Conservation (phyloP, 1,139 yeast genomes). For the Hansenula sp. region DNA sequence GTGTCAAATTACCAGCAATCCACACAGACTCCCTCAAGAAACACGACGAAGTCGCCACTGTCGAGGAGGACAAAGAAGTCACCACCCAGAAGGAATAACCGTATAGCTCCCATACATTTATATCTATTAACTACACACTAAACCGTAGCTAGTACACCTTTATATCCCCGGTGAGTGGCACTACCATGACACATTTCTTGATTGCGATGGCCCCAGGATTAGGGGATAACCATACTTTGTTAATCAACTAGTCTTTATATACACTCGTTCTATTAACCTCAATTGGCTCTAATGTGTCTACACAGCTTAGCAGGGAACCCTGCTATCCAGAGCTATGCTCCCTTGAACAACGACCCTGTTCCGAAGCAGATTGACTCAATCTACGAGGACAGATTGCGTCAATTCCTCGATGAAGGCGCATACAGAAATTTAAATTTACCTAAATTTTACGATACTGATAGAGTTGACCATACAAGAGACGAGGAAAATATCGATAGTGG, state of each 20-base stretch:
- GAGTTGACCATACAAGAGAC: slow-evolving; percentile 37
- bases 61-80: slow-evolving; percentile 58
- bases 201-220: too few species aligned
- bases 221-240: neutral
- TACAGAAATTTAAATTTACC: slow-evolving; percentile 71
- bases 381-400: slow-evolving; percentile 75
- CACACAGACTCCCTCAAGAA: slow-evolving; percentile 37
- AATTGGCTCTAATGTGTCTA: slow-evolving; percentile 10
- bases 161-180: too few species aligned
- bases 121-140: neutral
- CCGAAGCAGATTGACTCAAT: slow-evolving; percentile 80
- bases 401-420: slow-evolving; percentile 65
- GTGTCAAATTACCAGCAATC: slow-evolving; percentile 42
- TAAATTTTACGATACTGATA: slow-evolving; percentile 65
- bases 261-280: neutral
- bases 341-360: slow-evolving; percentile 58
- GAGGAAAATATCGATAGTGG: slow-evolving; percentile 26
- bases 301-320: slow-evolving; percentile 11
- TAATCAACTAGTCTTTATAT: too few species aligned
- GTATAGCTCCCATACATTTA: too few species aligned
- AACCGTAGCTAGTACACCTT: too few species aligned
- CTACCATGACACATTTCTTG: too few species aligned
- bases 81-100: slow-evolving; percentile 34
- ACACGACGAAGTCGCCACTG: slow-evolving; percentile 40
- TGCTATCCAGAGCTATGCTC: slow-evolving; percentile 11